Evolutionary conservation across 441 rosid species (phyloP).

Genomic region (Erodium texanum): DNA sequence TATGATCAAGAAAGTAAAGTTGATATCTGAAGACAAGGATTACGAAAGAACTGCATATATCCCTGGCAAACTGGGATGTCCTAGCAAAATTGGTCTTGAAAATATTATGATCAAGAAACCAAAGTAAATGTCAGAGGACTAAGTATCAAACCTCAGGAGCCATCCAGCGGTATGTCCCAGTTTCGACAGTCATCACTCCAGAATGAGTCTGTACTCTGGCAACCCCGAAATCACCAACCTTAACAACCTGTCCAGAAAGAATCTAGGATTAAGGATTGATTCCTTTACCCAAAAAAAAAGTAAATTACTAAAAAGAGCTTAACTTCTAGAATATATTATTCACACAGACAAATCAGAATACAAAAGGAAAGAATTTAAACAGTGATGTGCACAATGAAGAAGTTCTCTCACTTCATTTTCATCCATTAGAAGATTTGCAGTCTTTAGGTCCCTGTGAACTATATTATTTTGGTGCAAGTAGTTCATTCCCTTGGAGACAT

Average conservation of each 20-base stretch:
- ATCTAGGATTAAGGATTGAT: constrained; percentile 8
- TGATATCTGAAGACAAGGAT: background rate
- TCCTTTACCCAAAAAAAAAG: background rate
- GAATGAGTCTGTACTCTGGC: constrained; percentile 60
- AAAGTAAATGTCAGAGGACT: constrained; percentile 5
- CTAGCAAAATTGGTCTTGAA: constrained; percentile 8
- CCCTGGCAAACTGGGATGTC: background rate
- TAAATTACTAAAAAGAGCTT: too few relatives aligned
- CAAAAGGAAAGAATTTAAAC: too few relatives aligned
- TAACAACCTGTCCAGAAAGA: constrained; percentile 43
- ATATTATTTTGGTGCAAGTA: constrained; percentile 91
- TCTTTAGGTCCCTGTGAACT: constrained; percentile 89
- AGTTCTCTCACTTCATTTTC: constrained; percentile 73
- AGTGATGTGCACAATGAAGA: background rate
- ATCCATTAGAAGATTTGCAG: constrained; percentile 97
- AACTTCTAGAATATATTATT: too few relatives aligned
- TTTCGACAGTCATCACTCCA: constrained; percentile 79
- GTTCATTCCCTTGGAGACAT: constrained; percentile 89
- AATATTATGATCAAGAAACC: constrained; percentile 10
- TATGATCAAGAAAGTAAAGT: background rate
- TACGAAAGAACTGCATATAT: background rate
- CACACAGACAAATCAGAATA: too few relatives aligned
- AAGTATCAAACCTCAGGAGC: constrained; percentile 53
- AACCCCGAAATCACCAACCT: constrained; percentile 77
- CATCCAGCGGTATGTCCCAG: constrained; percentile 81